phyloP scores from a whole-genome alignment of 805 yeast genomes.

The Wickerhamomyces chaumierensis region DNA sequence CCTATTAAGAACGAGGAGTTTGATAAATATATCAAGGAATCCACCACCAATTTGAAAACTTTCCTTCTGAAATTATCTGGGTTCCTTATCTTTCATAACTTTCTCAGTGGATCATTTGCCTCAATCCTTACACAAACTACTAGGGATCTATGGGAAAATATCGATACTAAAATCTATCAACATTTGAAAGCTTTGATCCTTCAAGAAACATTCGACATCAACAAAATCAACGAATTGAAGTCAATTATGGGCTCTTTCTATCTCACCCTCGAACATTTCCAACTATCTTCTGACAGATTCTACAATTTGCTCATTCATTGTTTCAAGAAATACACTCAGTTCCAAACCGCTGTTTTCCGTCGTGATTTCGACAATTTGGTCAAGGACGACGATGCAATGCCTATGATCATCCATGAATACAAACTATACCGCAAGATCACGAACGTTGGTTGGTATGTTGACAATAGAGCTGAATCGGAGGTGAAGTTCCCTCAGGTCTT shows the following conservation, averaged over 20 bases:
- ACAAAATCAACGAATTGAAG: conserved; percentile 33
- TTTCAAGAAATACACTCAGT: conserved; percentile 50
- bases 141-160: conserved; percentile 67
- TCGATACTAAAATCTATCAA: conserved; percentile 47
- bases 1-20: conserved; percentile 17
- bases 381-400: conserved; percentile 80
- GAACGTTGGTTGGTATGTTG: conserved; percentile 58
- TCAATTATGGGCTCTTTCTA: conserved; percentile 52
- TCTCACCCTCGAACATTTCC: conserved; percentile 67
- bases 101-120: conserved; percentile 53
- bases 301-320: conserved; percentile 49
- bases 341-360: conserved; percentile 43
- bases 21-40: conserved; percentile 17
- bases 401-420: conserved; percentile 54
- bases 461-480: conserved; percentile 29
- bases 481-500: conserved; percentile 44
- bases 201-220: conserved; percentile 27
- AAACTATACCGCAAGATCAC: conserved; percentile 53
- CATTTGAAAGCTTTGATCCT: conserved; percentile 38
- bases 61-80: conserved; percentile 59
- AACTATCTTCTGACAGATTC: conserved; percentile 45
- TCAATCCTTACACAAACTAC: conserved; percentile 41
- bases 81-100: conserved; percentile 66
- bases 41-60: conserved; percentile 36
- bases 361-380: conserved; percentile 51